phyloP scores from a whole-genome alignment of 2,329 filamentous ascomycete species.

The Talaromyces sp. region DNA sequence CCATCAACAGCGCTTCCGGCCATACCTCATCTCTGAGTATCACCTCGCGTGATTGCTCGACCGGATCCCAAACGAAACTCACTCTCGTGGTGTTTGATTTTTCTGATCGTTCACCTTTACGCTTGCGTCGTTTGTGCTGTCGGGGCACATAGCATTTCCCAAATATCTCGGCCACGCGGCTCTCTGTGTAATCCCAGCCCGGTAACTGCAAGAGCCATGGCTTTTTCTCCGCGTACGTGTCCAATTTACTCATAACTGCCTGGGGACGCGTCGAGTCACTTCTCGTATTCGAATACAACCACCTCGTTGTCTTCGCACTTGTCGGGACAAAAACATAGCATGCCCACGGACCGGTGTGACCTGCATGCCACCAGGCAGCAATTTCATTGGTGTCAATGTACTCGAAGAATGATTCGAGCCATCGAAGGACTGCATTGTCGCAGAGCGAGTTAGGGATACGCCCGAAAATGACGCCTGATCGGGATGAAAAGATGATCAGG shows the following conservation, averaged over 20 bases:
- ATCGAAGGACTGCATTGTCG: neutral
- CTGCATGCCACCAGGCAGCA: slow-evolving; percentile 9
- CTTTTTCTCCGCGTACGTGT: slow-evolving; percentile 1
- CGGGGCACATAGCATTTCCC: slow-evolving; percentile 11
- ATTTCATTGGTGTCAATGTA: neutral
- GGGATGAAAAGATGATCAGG: slow-evolving; percentile 5
- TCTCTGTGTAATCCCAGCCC: neutral
- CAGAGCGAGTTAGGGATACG: slow-evolving; percentile 7
- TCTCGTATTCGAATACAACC: neutral
- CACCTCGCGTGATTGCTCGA: neutral
- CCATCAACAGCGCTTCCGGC: neutral
- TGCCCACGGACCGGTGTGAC: neutral
- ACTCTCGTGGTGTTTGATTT: neutral
- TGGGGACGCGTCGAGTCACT: neutral
- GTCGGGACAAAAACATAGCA: slow-evolving; percentile 1
- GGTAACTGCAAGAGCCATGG: neutral
- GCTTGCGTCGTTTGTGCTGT: neutral
- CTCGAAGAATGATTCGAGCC: neutral
- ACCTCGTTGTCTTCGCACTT: neutral
- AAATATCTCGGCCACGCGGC: neutral
- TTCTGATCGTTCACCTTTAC: neutral
- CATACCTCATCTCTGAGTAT: neutral
- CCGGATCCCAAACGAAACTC: neutral
- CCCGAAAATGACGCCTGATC: slow-evolving; percentile 7
- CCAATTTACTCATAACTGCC: neutral